These are phyloP conservation scores for Tagetes patula DNA, from an alignment of 129 eudicot species.

Conservation along the genomic window DNA sequence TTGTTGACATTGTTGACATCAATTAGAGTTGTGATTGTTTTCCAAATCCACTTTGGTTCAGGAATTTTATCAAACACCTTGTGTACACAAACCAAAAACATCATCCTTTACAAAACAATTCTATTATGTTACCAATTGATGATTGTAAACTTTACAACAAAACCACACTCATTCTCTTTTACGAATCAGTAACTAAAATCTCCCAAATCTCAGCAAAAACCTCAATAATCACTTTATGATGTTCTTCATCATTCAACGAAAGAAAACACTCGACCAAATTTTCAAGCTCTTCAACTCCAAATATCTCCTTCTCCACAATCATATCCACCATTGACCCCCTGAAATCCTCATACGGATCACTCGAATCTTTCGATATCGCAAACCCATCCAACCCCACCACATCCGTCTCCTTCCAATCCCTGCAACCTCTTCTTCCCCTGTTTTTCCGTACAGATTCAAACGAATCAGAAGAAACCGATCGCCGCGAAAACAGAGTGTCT, in stretches of 20 bases:
- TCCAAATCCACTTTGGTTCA: too few species aligned
- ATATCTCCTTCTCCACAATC: slow-evolving; percentile 77
- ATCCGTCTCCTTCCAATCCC: slow-evolving; percentile 6
- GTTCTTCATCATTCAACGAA: slow-evolving; percentile 54
- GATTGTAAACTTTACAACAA: too few species aligned
- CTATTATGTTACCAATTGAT: too few species aligned
- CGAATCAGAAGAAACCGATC: slow-evolving; percentile 35
- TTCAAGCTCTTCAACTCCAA: slow-evolving; percentile 59
- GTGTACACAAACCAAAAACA: too few species aligned
- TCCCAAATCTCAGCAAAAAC: slow-evolving; percentile 81
- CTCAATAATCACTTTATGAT: slow-evolving; percentile 61
- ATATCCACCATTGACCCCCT: slow-evolving; percentile 88
- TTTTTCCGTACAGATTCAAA: neutral
- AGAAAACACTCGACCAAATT: slow-evolving; percentile 62
- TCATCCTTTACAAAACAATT: too few species aligned
- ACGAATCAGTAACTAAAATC: slow-evolving; percentile 40
- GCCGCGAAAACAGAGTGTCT: slow-evolving; percentile 49
- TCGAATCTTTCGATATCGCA: slow-evolving; percentile 60
- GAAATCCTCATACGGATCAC: slow-evolving; percentile 76
- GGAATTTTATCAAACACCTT: too few species aligned
- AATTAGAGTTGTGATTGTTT: too few species aligned
- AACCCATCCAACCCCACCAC: slow-evolving; percentile 1
- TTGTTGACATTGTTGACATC: too few species aligned
- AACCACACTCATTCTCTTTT: neutral
- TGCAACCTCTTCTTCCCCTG: too few species aligned